Conservation (phyloP, 1,284 basidiomycete genomes). For the Ganoderma lucidum region DNA sequence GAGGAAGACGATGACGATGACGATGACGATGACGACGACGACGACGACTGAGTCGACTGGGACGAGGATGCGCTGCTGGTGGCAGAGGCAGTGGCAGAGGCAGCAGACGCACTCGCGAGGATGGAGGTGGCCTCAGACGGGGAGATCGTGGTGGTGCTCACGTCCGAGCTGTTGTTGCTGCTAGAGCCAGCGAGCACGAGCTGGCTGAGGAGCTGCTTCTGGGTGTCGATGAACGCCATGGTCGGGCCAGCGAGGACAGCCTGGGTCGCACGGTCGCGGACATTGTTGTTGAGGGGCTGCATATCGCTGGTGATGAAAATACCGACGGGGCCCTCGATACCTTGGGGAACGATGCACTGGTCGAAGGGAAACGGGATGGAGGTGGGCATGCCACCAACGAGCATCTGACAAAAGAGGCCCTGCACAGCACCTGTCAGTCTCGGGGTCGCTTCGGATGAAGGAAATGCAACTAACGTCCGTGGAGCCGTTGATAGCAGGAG, state of each 20-base stretch:
- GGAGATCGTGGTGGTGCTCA: slow-evolving; percentile 31
- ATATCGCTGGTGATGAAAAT: slow-evolving; percentile 73
- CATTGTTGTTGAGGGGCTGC: slow-evolving; percentile 71
- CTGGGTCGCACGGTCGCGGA: slow-evolving; percentile 64
- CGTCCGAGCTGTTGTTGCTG: slow-evolving; percentile 27
- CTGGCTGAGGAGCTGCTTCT: slow-evolving; percentile 57
- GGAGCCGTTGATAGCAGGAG: slow-evolving; percentile 60
- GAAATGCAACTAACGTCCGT: slow-evolving; percentile 47
- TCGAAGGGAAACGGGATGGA: slow-evolving; percentile 66
- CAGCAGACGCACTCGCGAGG: slow-evolving; percentile 29
- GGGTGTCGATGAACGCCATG: slow-evolving; percentile 70
- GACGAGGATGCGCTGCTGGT: slow-evolving; percentile 20
- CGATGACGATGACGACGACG: slow-evolving; percentile 1
- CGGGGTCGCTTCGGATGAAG: background rate
- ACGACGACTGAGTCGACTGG: background rate
- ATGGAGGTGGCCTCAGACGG: slow-evolving; percentile 34
- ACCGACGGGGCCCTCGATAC: slow-evolving; percentile 76
- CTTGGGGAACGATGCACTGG: slow-evolving; percentile 67
- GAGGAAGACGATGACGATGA: background rate
- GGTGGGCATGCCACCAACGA: slow-evolving; percentile 66
- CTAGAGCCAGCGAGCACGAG: slow-evolving; percentile 47
- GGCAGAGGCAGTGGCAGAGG: slow-evolving; percentile 10
- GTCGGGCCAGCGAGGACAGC: slow-evolving; percentile 78
- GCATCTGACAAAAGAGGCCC: slow-evolving; percentile 79
- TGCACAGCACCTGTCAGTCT: slow-evolving; percentile 37